Conservation (phyloP, 208 protist genomes). For the Trypanosoma conorhini region DNA sequence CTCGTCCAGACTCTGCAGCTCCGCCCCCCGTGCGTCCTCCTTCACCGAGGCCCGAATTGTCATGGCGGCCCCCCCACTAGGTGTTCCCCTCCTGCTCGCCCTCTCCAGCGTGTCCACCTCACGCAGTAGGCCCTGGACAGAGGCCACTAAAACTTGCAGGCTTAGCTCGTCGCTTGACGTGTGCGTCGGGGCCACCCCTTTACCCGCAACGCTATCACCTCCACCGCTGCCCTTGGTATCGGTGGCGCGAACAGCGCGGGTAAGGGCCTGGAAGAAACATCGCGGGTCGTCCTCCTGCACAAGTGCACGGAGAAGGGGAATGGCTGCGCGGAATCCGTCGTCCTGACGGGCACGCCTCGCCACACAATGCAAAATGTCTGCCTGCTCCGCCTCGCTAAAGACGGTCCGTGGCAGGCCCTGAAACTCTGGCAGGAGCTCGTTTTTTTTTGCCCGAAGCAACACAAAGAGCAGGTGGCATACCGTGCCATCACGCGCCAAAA, state of each 20-base stretch:
- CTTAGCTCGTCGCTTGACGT: neutral
- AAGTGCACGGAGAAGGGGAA: constrained; percentile 32
- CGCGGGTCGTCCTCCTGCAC: constrained; percentile 22
- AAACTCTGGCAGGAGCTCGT: constrained; percentile 46
- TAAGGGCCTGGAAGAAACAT: constrained; percentile 7
- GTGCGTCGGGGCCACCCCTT: neutral
- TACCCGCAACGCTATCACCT: neutral
- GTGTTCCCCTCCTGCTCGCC: constrained; percentile 2
- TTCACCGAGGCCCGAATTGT: neutral
- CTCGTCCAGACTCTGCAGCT: constrained; percentile 6
- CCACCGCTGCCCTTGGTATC: neutral
- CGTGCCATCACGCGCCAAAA: constrained; percentile 32
- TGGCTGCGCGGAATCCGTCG: constrained; percentile 28
- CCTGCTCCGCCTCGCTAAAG: constrained; percentile 35
- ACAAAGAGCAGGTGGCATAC: constrained; percentile 54
- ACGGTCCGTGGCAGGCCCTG: constrained; percentile 36
- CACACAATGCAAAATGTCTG: constrained; percentile 29
- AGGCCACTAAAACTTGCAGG: neutral
- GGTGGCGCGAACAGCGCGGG: neutral
- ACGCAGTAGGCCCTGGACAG: constrained; percentile 13
- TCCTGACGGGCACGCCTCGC: constrained; percentile 17
- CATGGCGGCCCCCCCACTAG: neutral
- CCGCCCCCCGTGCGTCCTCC: neutral
- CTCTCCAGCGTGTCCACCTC: constrained; percentile 25
- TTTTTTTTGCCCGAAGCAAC: constrained; percentile 53